Evolutionary conservation across 2,329 filamentous ascomycete species (phyloP).

Genomic region (Zymoseptoria tritici): DNA sequence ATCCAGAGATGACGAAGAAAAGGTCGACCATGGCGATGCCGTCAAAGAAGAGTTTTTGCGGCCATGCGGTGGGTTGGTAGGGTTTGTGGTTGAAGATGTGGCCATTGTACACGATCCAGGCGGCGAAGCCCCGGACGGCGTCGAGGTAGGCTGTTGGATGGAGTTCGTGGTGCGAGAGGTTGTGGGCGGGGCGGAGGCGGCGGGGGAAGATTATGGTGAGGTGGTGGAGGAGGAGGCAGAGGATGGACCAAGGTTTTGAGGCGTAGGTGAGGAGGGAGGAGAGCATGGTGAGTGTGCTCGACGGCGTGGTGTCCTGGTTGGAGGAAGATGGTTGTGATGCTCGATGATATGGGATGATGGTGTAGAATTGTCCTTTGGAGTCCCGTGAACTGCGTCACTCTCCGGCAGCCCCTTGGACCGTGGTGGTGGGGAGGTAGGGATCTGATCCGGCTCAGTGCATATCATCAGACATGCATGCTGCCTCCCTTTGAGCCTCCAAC

Average conservation of each 20-base stretch:
- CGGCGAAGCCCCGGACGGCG: conserved; percentile 56
- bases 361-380: background rate
- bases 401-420: background rate
- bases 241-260: background rate
- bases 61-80: background rate
- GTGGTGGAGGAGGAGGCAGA: background rate
- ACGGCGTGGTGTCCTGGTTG: background rate
- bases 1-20: conserved; percentile 15
- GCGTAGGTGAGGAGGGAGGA: background rate
- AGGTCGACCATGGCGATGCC: conserved; percentile 10
- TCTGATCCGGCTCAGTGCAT: background rate
- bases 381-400: background rate
- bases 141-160: conserved; percentile 49
- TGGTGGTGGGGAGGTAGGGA: background rate
- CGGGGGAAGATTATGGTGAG: background rate
- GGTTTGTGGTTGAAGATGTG: conserved; percentile 29
- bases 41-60: background rate
- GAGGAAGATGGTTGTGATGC: background rate
- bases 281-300: background rate
- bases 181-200: background rate
- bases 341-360: background rate
- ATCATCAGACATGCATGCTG: background rate
- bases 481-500: background rate
- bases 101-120: conserved; percentile 57
- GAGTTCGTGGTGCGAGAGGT: background rate